phyloP scores from a whole-genome alignment of 805 yeast species.

The Candida namnaoensis region DNA sequence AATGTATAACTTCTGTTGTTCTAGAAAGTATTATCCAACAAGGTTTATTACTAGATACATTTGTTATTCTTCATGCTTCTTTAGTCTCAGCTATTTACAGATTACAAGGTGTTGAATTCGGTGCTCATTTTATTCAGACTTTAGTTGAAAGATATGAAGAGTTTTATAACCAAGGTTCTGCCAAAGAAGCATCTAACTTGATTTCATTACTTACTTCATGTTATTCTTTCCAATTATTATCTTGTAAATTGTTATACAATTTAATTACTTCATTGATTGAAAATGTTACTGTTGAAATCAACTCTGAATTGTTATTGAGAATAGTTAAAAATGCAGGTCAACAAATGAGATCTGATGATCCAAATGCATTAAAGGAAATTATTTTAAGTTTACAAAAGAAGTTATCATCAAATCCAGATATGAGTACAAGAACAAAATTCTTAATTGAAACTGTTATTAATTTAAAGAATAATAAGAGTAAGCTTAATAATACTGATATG shows the following conservation, averaged over 20 bases:
- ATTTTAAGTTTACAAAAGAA: constrained; percentile 43
- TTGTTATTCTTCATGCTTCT: constrained; percentile 73
- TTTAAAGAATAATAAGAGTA: constrained; percentile 78
- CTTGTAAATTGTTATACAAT: constrained; percentile 72
- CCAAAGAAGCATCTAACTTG: constrained; percentile 55
- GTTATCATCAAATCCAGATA: constrained; percentile 24
- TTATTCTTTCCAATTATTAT: constrained; percentile 69
- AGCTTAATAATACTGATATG: constrained; percentile 40
- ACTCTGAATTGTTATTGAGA: constrained; percentile 70
- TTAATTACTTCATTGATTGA: constrained; percentile 45
- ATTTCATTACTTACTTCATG: constrained; percentile 68
- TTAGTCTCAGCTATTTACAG: constrained; percentile 68
- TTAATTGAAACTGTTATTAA: constrained; percentile 79
- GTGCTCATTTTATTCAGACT: constrained; percentile 76
- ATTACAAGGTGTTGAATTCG: constrained; percentile 79
- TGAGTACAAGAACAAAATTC: constrained; percentile 64
- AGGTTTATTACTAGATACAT: constrained; percentile 66
- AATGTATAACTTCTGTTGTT: constrained; percentile 52
- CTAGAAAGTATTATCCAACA: constrained; percentile 57
- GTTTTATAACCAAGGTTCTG: constrained; percentile 27
- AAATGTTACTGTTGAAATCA: constrained; percentile 50
- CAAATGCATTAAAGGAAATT: constrained; percentile 75
- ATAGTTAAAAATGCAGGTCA: constrained; percentile 72
- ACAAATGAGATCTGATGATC: constrained; percentile 85
- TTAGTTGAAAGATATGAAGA: constrained; percentile 63